Conservation (phyloP, 768 basidiomycete genomes). For the Russula earlei region DNA sequence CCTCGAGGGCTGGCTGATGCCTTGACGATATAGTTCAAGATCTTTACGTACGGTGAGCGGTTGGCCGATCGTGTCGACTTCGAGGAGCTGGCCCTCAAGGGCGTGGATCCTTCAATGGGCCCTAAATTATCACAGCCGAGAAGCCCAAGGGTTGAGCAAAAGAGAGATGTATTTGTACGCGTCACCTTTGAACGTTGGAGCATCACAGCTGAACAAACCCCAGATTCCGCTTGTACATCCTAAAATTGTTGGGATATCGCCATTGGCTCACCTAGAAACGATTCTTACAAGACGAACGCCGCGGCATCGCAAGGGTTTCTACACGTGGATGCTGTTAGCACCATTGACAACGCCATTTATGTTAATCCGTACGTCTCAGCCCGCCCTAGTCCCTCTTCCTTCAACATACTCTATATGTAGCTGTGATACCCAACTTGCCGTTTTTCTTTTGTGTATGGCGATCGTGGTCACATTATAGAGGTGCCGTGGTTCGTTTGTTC, state of each 20-base stretch:
- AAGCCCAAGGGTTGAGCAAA: conserved; percentile 13
- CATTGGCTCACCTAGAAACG: conserved; percentile 36
- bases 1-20: not conserved
- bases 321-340: conserved; percentile 51
- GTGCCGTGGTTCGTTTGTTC: conserved; percentile 27
- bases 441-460: conserved; percentile 83
- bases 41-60: conserved; percentile 56
- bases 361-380: conserved; percentile 53
- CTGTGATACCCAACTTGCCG: conserved; percentile 73
- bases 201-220: not conserved
- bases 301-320: conserved; percentile 56
- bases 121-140: conserved; percentile 29
- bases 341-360: conserved; percentile 71
- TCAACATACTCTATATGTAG: conserved; percentile 28
- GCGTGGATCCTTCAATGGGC: conserved; percentile 59
- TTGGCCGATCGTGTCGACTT: conserved; percentile 67
- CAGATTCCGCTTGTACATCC: conserved; percentile 60
- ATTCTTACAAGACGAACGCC: conserved; percentile 50
- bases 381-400: not conserved
- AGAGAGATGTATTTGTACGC: conserved; percentile 8
- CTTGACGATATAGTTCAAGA: conserved; percentile 37
- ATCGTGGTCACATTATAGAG: conserved; percentile 77
- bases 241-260: conserved; percentile 27
- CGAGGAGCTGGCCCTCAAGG: conserved; percentile 69
- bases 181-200: not conserved